phyloP scores from a whole-genome alignment of 208 protist species.

The Tritrichomonas musculus region DNA sequence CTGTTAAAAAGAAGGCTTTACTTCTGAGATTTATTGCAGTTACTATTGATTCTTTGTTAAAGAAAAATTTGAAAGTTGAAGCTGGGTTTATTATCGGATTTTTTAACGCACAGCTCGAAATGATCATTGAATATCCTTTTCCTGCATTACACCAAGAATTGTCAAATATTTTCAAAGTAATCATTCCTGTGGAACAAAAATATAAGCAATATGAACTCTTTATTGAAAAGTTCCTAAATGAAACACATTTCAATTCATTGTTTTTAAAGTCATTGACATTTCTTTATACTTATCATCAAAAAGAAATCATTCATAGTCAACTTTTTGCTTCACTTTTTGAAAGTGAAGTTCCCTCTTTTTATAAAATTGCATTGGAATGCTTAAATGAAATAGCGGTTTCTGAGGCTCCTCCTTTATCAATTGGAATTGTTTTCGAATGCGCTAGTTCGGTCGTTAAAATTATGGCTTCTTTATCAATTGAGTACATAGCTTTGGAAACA shows the following conservation, averaged over 20 bases:
- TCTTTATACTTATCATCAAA: neutral
- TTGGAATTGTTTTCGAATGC: neutral
- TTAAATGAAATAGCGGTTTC: neutral
- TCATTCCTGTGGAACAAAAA: neutral
- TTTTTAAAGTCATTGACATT: neutral
- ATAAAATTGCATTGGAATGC: neutral
- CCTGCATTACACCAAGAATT: neutral
- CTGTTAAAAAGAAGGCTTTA: neutral
- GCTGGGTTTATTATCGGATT: neutral
- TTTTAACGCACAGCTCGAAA: neutral
- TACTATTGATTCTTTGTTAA: neutral
- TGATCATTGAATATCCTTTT: neutral
- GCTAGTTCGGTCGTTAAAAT: neutral
- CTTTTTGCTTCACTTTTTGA: neutral
- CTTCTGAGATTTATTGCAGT: neutral
- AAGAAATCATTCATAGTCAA: neutral
- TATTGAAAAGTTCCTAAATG: neutral
- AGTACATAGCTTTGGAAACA: neutral
- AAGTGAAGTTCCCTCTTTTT: neutral
- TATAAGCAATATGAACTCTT: neutral
- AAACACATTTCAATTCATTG: neutral
- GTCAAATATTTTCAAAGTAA: neutral
- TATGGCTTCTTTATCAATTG: neutral
- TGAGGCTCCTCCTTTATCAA: neutral
- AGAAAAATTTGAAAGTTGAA: neutral